Evolutionary conservation across 768 basidiomycete genomes (phyloP), one percentile per base, ranked within the genome.

Genomic region (Tulasnella sp.): DNA sequence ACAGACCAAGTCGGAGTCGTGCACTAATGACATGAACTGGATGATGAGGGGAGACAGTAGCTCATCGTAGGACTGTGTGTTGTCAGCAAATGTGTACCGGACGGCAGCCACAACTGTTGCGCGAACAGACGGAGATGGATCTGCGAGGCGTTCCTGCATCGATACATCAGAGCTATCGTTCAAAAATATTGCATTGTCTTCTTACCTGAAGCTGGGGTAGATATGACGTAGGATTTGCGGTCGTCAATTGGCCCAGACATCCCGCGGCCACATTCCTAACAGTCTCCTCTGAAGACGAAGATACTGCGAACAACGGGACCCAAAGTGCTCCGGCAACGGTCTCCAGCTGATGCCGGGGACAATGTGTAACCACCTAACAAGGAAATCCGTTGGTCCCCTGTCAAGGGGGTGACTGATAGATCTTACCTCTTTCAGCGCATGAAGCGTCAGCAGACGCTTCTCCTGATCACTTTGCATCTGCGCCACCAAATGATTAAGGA

Each of bases 231-330:
- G 96, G 92, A 59, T 92, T 87, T 0, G 90, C 87, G 0, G 88
- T 89, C 0, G 92, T 93, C 29, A 99, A 76, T 70, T 97, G 96
- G 31, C 96, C 96, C 17, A 99, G 78, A 68, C 93, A 97, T 2
- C 94, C 93, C 48, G 96, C 92, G 24, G 93, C 91, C 38, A 97
- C 90, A 67, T 96, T 97, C 51, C 93, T 76, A 1, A 90, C 87
- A 7, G 86, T 87, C 71, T 97, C 94, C 62, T 94, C 94, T 15
- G 87, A 79, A 62, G 82, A 85, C 61, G 89, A 85, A 10, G 91
- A 92, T 68, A 92, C 87, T 65, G 88, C 82, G 68, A 98, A 94
- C 12, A 99, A 77, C 2, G 94, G 93, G 1, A 76, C 76, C 96
- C 96, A 99, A 8, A 98, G 80, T 27, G 81, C 72, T 60, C 97